Base-by-base conservation (phyloP, 352 stramenopile genomes). In the Globisporangium parvum region DNA sequence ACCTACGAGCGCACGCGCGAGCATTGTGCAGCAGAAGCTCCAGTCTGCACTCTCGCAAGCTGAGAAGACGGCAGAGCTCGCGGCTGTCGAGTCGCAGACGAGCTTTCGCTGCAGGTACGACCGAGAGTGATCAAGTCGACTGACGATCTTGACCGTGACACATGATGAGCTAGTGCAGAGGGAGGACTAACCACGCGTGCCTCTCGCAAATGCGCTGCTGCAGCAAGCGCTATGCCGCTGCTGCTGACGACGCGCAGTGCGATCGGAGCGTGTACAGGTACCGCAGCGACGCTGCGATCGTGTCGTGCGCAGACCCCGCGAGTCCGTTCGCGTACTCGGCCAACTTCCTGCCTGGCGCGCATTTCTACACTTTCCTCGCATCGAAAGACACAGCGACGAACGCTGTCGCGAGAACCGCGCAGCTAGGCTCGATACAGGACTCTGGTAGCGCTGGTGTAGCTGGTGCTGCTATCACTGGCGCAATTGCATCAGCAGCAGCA, bases 301-400 rank as follows among this genome's bases (percentile, higher is more conserved):
- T 88, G 18, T 91, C 80, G n/a, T 89, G 85, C 50, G 60, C 60
- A 2, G 80, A 91, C 17, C 51, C 63, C 5, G 47, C 65, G 15
- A 78, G 66, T 5, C 51, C 59, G 5, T 88, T 91, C 39, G 59
- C 59, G 14, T 91, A 91, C 59, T 57, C 78, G 18, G 55, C 55
- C 21, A 86, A 74, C 57, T 85, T 91, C 50, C 83, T 91, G 67
- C 81, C 78, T n/a, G 81, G 80, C 17, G 69, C 85, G 20, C 78
- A 91, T 51, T 91, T 91, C 47, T 91, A 86, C 54, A 85, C 81
- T 0, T 86, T 91, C 44, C 64, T 91, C n/a, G 81, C 78, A 0
- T 55, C 60, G 9, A 86, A 82, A 69, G 77, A 81, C 12, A 15
- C 20, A 5, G 24, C 26, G 31, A 17, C 46, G 4, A 15, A 31